Percentiles rank a stretch among this genome's conserved stretches.
These are phyloP conservation scores for Curvularia spicifera DNA, from an alignment of 2,329 filamentous ascomycete species.

Conservation along the genomic window DNA sequence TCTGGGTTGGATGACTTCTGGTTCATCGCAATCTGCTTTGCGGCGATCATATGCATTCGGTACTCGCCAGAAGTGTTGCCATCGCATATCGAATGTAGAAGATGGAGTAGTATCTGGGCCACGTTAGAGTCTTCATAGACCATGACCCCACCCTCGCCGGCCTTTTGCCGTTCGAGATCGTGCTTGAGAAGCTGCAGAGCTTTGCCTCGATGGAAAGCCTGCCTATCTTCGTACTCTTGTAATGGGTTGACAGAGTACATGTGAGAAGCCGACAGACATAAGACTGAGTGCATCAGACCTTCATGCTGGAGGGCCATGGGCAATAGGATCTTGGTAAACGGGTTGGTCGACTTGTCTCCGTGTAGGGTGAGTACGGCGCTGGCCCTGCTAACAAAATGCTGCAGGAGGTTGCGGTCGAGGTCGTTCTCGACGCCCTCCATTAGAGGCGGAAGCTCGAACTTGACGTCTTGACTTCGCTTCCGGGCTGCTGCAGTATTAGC, in stretches of 20 bases:
- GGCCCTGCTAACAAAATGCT: conserved; percentile 80
- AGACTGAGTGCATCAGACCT: conserved; percentile 87
- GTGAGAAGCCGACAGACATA: conserved; percentile 83
- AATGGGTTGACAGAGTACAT: conserved; percentile 60
- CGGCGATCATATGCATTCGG: conserved; percentile 77
- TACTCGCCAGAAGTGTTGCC: conserved; percentile 72
- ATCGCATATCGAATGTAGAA: conserved; percentile 66
- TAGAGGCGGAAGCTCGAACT: conserved; percentile 62
- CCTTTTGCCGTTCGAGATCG: conserved; percentile 49
- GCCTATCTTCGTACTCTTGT: conserved; percentile 60
- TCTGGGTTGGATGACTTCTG: conserved; percentile 67
- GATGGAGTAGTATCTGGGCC: conserved; percentile 65
- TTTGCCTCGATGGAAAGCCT: conserved; percentile 49
- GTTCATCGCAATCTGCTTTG: conserved; percentile 70
- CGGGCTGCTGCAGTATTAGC: conserved; percentile 39
- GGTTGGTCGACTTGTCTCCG: conserved; percentile 74
- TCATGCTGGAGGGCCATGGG: conserved; percentile 80
- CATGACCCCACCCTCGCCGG: conserved; percentile 47
- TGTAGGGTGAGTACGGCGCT: conserved; percentile 84
- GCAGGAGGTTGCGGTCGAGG: conserved; percentile 79
- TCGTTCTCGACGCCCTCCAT: conserved; percentile 82
- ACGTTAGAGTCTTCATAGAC: conserved; percentile 64
- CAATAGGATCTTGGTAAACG: conserved; percentile 83
- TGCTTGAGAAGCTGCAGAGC: conserved; percentile 59
- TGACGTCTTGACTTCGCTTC: conserved; percentile 45